Evolutionary conservation across 805 yeast species (phyloP).

Genomic region (Limtongozyma cylindracea): DNA sequence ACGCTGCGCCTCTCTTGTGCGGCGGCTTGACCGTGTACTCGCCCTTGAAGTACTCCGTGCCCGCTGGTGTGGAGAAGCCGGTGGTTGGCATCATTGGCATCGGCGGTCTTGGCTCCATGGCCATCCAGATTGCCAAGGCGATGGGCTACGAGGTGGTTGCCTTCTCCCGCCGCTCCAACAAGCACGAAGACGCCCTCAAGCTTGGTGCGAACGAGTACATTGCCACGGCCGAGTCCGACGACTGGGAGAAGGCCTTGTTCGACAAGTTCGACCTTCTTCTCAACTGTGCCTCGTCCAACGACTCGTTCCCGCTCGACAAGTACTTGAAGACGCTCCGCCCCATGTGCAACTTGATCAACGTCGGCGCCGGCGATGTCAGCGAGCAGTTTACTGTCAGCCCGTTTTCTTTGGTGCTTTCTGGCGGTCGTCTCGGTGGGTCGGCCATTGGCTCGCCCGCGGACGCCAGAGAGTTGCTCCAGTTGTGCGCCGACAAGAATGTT

Average conservation of each 20-base stretch:
- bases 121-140: not conserved
- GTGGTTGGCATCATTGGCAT: not conserved
- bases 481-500: slow-evolving; percentile 3
- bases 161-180: not conserved
- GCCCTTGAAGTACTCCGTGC: not conserved
- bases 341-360: not conserved
- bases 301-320: not conserved
- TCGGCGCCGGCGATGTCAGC: no score
- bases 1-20: not conserved
- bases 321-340: not conserved
- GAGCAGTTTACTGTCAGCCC: no score
- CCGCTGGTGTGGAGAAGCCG: no score
- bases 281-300: not conserved
- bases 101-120: not conserved
- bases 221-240: not conserved
- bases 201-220: not conserved
- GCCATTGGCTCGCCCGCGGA: slow-evolving; percentile 3
- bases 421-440: no score
- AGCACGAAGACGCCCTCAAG: not conserved
- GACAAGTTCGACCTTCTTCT: not conserved
- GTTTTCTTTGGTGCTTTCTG: no score
- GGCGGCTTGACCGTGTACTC: not conserved
- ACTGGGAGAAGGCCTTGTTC: not conserved
- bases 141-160: not conserved
- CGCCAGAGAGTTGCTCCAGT: slow-evolving; percentile 3